Percentiles rank a stretch among this genome's conserved stretches.
Evolutionary conservation across 257 asterid genomes (phyloP).

Genomic region (Ocimum tenuiflorum): DNA sequence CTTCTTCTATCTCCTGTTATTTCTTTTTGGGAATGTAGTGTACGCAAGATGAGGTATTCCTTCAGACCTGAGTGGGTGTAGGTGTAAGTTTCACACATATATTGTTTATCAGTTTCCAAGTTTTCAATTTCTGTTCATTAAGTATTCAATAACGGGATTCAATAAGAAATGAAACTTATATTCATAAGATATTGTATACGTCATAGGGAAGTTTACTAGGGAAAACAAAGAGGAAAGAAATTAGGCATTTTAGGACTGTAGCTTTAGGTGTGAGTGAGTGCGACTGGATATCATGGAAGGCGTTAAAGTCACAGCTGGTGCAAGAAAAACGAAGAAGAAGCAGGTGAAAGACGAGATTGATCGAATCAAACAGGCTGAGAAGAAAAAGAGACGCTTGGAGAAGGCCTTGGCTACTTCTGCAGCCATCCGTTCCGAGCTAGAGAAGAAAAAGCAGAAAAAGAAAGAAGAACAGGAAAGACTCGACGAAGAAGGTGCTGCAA

Average conservation of each 20-base stretch:
- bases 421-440: slow-evolving; percentile 84
- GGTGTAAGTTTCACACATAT: slow-evolving; percentile 24
- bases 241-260: slow-evolving; percentile 16
- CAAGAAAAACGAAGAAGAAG: slow-evolving; percentile 82
- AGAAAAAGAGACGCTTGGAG: slow-evolving; percentile 88
- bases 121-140: slow-evolving; percentile 30
- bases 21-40: slow-evolving; percentile 91
- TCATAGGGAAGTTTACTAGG: slow-evolving; percentile 30
- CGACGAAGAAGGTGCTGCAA: slow-evolving; percentile 97
- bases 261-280: slow-evolving; percentile 20
- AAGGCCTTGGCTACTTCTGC: slow-evolving; percentile 98
- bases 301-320: slow-evolving; percentile 49
- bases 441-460: slow-evolving; percentile 86
- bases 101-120: slow-evolving; percentile 16
- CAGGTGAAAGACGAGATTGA: slow-evolving; percentile 88
- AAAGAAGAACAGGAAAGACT: slow-evolving; percentile 90
- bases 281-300: slow-evolving; percentile 51
- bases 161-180: slow-evolving; percentile 23
- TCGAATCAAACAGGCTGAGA: slow-evolving; percentile 94
- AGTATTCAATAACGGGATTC: slow-evolving; percentile 28
- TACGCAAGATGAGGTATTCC: slow-evolving; percentile 87
- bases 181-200: slow-evolving; percentile 33
- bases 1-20: slow-evolving; percentile 69
- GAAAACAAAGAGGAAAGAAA: slow-evolving; percentile 20
- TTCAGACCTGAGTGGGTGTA: slow-evolving; percentile 98